Conservation (phyloP, 1,284 basidiomycete species). For the Ceratobasidium theobromae region DNA sequence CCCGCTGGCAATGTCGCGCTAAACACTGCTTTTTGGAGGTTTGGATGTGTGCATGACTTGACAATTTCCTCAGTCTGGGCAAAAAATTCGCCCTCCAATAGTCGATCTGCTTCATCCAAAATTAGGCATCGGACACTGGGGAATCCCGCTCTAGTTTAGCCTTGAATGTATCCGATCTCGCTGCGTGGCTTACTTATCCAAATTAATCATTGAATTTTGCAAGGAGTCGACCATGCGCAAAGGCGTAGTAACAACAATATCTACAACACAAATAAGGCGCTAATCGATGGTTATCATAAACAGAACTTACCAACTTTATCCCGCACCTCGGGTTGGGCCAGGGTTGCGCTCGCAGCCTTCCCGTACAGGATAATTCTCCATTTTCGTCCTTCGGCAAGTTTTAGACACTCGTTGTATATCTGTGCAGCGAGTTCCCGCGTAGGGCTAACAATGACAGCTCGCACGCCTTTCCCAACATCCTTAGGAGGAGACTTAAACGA, state of each 20-base stretch:
- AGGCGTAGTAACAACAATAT: constrained; percentile 81
- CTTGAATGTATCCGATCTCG: not conserved
- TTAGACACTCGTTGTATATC: constrained; percentile 88
- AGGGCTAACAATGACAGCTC: constrained; percentile 84
- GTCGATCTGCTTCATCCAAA: constrained; percentile 88
- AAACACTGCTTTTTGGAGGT: constrained; percentile 86
- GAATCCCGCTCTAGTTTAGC: constrained; percentile 24
- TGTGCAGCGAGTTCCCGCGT: constrained; percentile 97
- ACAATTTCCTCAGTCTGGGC: constrained; percentile 88
- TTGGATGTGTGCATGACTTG: constrained; percentile 71
- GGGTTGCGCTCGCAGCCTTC: constrained; percentile 77
- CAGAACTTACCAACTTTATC: constrained; percentile 64
- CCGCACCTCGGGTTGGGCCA: constrained; percentile 65
- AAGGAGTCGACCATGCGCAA: constrained; percentile 74
- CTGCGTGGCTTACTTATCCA: constrained; percentile 67
- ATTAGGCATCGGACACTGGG: constrained; percentile 77
- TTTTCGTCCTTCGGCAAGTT: constrained; percentile 76
- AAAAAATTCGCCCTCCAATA: constrained; percentile 88
- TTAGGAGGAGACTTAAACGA: constrained; percentile 47
- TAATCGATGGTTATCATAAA: not conserved
- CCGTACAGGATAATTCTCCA: constrained; percentile 84
- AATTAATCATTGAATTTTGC: constrained; percentile 62
- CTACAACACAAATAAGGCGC: constrained; percentile 45
- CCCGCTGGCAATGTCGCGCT: constrained; percentile 92
- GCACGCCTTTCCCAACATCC: constrained; percentile 58